Evolutionary conservation across 352 stramenopile genomes (phyloP).

Genomic region (Phytophthora hibernalis): DNA sequence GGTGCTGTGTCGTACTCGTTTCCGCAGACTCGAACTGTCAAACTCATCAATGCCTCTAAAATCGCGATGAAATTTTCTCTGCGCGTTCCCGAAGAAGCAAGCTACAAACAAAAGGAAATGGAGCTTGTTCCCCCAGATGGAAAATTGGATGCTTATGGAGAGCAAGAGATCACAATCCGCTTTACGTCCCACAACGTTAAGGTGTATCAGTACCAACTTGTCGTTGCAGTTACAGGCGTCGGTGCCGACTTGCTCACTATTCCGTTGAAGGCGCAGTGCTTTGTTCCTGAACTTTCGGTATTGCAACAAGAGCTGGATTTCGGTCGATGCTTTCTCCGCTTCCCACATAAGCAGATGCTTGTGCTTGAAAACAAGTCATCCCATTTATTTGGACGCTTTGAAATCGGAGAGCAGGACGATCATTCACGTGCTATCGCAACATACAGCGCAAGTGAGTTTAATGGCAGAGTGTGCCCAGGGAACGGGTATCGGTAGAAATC

Average conservation of each 20-base stretch:
- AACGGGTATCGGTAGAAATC: conserved; percentile 76
- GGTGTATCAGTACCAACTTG: conserved; percentile 92
- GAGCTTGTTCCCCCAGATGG: conserved; percentile 79
- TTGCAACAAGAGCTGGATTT: conserved; percentile 85
- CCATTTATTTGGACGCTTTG: conserved; percentile 85
- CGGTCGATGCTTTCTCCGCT: conserved; percentile 91
- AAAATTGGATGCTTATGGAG: conserved; percentile 80
- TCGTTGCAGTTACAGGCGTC: conserved; percentile 92
- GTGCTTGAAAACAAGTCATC: conserved; percentile 88
- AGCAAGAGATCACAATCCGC: conserved; percentile 82
- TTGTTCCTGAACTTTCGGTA: conserved; percentile 82
- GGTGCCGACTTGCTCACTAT: conserved; percentile 90
- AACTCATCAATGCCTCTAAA: conserved; percentile 94
- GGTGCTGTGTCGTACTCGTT: conserved; percentile 94
- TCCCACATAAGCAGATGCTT: conserved; percentile 91
- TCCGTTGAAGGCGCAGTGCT: conserved; percentile 90
- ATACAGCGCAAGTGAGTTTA: conserved; percentile 74
- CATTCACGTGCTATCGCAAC: conserved; percentile 83
- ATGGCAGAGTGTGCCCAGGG: conserved; percentile 71
- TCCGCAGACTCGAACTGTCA: conserved; percentile 69
- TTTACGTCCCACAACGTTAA: conserved; percentile 93
- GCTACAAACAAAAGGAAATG: conserved; percentile 92
- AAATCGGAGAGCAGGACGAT: conserved; percentile 92
- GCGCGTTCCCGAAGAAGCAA: conserved; percentile 92
- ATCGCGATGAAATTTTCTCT: conserved; percentile 93